Base-by-base conservation (phyloP, 1,284 basidiomycete species). In the Papiliotrema nemorosa region DNA sequence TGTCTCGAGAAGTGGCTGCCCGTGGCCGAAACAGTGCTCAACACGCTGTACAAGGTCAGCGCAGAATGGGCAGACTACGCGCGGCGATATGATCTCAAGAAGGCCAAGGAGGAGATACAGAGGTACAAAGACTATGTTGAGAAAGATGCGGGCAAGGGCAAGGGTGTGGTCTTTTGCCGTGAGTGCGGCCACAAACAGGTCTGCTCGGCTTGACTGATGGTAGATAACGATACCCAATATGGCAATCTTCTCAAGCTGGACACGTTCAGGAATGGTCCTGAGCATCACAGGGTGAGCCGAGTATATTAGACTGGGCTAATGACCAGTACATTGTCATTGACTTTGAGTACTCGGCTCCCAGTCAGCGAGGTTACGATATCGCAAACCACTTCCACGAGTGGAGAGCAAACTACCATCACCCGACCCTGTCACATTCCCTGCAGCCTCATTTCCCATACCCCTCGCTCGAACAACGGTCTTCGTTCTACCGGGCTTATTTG, bases 361-460 rank as follows among this genome's bases (percentile, higher is more conserved):
- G 94, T 70, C 84, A 89, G 25, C 84, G 90, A 3, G 87, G 88
- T 2, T 93, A 85, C 74, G 92, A 97, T 70, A 90, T 97, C 63
- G 91, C 87, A 53, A 96, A 96, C 75, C 91, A 96, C 75, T 96
- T 94, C 75, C 85, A 89, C 68, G 92, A 96, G 75, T 96, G 92
- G 91, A 87, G 87, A 25, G 87, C 89, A 18, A 81, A 94, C 73
- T 97, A 96, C 72, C 77, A 79, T 52, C 86, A 89, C 67, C 68
- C 70, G 0, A 80, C 81, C 5, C 69, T 80, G 21, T 82, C 81
- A 0, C 87, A 91, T 40, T 88, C 92, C 59, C 63, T 91, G 49
- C 82, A 87, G 40, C 77, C 84, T 49, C 78, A 81, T 55, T 77
- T 79, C 20, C 78, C 78, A 5, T 94, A 93, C 75, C 92, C 92